A percentile compares a stretch with the other conserved stretches of the same genome.
phyloP scores from a whole-genome alignment of 23 red algal genomes.

The Gracilaria domingensis region DNA sequence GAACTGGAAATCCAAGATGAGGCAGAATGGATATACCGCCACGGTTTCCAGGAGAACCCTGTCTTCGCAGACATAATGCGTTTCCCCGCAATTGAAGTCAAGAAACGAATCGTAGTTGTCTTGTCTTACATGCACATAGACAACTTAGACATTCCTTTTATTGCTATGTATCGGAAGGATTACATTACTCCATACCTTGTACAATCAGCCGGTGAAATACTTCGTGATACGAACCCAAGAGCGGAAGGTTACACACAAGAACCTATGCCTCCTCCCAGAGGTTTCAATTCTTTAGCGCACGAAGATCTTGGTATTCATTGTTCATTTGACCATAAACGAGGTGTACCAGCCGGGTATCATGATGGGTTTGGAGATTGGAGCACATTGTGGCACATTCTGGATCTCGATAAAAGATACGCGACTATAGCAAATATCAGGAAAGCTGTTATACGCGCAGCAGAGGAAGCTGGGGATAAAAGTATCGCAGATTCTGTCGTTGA shows the following conservation, averaged over 20 bases:
- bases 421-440: constrained; percentile 29
- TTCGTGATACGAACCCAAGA: neutral
- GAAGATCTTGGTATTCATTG: constrained; percentile 18
- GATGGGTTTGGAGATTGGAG: constrained; percentile 79
- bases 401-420: constrained; percentile 78
- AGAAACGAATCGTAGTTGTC: constrained; percentile 64
- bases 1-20: constrained; percentile 66
- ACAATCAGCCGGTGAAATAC: constrained; percentile 36
- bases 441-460: constrained; percentile 1
- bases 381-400: constrained; percentile 78
- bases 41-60: constrained; percentile 63
- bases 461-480: constrained; percentile 41
- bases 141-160: constrained; percentile 90
- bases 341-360: constrained; percentile 56
- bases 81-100: constrained; percentile 49
- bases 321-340: constrained; percentile 62
- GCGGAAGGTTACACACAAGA: constrained; percentile 7
- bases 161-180: constrained; percentile 81
- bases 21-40: constrained; percentile 72
- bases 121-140: constrained; percentile 90
- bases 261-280: constrained; percentile 41
- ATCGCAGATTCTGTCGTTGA: constrained; percentile 25
- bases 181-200: constrained; percentile 75
- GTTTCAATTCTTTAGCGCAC: constrained; percentile 54
- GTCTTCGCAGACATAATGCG: constrained; percentile 21